phyloP scores from a whole-genome alignment of 495 filamentous ascomycete species.

The Hyaloscypha hepaticicola region DNA sequence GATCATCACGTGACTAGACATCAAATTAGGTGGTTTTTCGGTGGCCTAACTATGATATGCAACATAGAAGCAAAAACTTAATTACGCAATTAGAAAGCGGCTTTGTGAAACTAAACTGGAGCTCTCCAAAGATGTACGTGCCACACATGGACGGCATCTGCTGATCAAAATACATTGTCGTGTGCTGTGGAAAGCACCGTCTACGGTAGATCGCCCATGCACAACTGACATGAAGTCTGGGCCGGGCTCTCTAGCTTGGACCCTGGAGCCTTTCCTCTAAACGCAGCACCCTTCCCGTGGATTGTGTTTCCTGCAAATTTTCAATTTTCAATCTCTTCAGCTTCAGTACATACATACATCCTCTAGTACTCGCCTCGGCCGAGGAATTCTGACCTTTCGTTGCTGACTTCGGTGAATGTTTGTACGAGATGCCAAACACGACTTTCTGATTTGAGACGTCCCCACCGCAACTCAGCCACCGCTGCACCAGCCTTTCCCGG shows the following conservation, averaged over 20 bases:
- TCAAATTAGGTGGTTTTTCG: too few species aligned
- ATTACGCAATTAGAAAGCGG: too few species aligned
- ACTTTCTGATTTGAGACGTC: conserved; percentile 9
- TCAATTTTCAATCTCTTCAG: neutral
- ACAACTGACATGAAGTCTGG: neutral
- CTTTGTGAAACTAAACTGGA: too few species aligned
- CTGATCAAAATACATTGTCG: neutral
- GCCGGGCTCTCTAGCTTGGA: neutral
- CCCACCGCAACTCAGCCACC: conserved; percentile 17
- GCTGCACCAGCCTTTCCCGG: conserved; percentile 5
- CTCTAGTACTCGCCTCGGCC: neutral
- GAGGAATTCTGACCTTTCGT: neutral
- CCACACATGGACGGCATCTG: neutral
- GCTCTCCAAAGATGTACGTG: neutral
- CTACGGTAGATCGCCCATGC: neutral
- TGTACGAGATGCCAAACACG: conserved; percentile 24
- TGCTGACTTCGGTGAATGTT: conserved; percentile 9
- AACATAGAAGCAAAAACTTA: too few species aligned
- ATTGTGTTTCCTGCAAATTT: neutral
- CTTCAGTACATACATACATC: neutral
- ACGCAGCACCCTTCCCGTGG: neutral
- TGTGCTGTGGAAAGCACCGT: neutral
- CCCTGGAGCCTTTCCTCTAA: neutral
- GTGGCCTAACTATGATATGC: too few species aligned
- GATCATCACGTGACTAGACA: neutral